phyloP scores from a whole-genome alignment of 1,139 yeast genomes.

The Candida anutae region DNA sequence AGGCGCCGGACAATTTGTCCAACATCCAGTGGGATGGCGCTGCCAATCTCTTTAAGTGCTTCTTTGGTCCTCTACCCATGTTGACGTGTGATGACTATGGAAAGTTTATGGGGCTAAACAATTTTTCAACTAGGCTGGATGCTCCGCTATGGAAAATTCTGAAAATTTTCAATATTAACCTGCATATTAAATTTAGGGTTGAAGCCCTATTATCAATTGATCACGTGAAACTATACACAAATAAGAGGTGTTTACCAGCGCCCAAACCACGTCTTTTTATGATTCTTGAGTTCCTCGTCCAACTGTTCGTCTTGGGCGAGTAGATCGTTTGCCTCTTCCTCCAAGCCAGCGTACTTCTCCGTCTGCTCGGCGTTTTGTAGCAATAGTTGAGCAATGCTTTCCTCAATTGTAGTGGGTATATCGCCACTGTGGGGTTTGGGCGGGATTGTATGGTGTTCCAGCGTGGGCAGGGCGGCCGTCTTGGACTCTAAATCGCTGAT shows the following conservation, averaged over 20 bases:
- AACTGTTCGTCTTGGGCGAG: slow-evolving; percentile 21
- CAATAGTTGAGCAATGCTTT: slow-evolving; percentile 40
- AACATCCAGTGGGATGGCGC: slow-evolving; percentile 99
- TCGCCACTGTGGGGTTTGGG: slow-evolving; percentile 15
- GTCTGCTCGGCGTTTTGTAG: slow-evolving; percentile 48
- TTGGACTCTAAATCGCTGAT: slow-evolving; percentile 45
- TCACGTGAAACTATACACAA: too few species aligned
- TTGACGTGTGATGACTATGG: too few species aligned
- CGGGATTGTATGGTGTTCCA: slow-evolving; percentile 2
- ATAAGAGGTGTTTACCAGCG: too few species aligned
- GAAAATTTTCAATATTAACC: too few species aligned
- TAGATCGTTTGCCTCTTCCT: slow-evolving; percentile 35
- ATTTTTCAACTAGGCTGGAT: too few species aligned
- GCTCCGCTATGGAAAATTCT: too few species aligned
- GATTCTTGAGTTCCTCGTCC: slow-evolving; percentile 17
- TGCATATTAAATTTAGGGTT: not conserved
- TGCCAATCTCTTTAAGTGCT: slow-evolving; percentile 96
- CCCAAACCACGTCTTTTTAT: slow-evolving; percentile 24
- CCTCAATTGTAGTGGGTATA: slow-evolving; percentile 37
- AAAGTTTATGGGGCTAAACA: too few species aligned
- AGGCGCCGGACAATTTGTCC: slow-evolving; percentile 99
- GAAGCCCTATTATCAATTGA: not conserved
- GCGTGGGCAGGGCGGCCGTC: slow-evolving; percentile 10
- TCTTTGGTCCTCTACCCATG: slow-evolving; percentile 35
- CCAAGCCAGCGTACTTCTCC: slow-evolving; percentile 47